A percentile compares a stretch with the other conserved stretches of the same genome.
Evolutionary conservation across 441 rosid species (phyloP).

Genomic region (Jatropha multifida): DNA sequence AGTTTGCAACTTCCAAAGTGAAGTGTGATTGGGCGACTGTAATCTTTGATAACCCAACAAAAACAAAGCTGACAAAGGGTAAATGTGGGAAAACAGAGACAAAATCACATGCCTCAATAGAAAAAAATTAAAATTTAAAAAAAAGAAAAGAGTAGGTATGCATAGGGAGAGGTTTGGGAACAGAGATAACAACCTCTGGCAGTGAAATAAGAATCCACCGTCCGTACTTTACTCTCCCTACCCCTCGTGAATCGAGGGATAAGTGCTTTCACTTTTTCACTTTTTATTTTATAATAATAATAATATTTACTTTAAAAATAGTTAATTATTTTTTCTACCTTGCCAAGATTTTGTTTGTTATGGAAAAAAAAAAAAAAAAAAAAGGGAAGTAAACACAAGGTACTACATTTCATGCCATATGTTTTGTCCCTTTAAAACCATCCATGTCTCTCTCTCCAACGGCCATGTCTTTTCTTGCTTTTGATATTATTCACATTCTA

Average conservation of each 20-base stretch:
- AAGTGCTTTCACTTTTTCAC: background rate
- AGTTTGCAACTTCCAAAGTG: conserved; percentile 19
- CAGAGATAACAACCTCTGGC: conserved; percentile 58
- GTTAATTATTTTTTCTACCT: background rate
- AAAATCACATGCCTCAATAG: conserved; percentile 26
- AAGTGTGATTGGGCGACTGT: conserved; percentile 5
- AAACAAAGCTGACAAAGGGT: conserved; percentile 23
- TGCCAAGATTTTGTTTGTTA: background rate
- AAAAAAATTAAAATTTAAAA: background rate
- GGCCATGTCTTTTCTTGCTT: conserved; percentile 23
- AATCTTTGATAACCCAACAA: too few species aligned
- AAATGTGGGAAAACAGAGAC: conserved; percentile 14
- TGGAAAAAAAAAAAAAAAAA: background rate
- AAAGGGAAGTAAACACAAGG: conserved; percentile 21
- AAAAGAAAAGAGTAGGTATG: too few species aligned
- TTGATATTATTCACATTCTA: background rate
- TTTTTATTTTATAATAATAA: background rate
- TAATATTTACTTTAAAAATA: too few species aligned
- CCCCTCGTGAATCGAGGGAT: conserved; percentile 47
- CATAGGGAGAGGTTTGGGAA: conserved; percentile 16
- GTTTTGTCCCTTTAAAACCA: conserved; percentile 58
- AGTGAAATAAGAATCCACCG: conserved; percentile 26
- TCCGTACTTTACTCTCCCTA: conserved; percentile 27
- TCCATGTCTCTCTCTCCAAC: conserved; percentile 39
- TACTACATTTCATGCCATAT: conserved; percentile 40